A percentile compares a stretch with the other conserved stretches of the same genome.
phyloP scores from a whole-genome alignment of 2,329 filamentous ascomycete species.

The Nothophaeocryptopus gaeumannii region DNA sequence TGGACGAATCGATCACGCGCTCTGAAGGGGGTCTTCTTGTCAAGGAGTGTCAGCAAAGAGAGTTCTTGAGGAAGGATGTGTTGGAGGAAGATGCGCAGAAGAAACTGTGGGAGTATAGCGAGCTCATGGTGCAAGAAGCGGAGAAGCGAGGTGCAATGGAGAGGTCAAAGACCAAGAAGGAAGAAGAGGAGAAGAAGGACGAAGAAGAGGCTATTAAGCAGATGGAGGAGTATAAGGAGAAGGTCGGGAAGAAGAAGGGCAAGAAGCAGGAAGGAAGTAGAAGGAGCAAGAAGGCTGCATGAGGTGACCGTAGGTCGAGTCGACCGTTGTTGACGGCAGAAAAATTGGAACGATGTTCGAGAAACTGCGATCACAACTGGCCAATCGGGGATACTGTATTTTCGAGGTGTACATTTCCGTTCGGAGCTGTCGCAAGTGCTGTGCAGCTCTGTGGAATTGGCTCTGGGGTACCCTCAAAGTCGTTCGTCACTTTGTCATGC shows the following conservation, averaged over 20 bases:
- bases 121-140: slow-evolving; percentile 73
- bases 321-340: too few species aligned
- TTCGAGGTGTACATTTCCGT: too few species aligned
- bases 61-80: slow-evolving; percentile 69
- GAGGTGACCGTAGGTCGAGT: not conserved
- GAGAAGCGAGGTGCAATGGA: slow-evolving; percentile 75
- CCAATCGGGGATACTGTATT: too few species aligned
- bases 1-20: slow-evolving; percentile 71
- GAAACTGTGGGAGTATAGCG: slow-evolving; percentile 85
- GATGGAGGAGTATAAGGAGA: slow-evolving; percentile 34
- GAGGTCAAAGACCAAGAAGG: slow-evolving; percentile 58
- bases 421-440: too few species aligned
- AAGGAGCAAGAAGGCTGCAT: slow-evolving; percentile 28
- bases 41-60: slow-evolving; percentile 82
- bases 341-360: too few species aligned
- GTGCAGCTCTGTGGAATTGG: too few species aligned
- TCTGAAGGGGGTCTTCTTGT: slow-evolving; percentile 68
- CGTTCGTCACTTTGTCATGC: too few species aligned
- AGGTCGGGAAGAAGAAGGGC: slow-evolving; percentile 34
- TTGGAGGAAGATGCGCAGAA: slow-evolving; percentile 75
- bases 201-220: slow-evolving; percentile 33
- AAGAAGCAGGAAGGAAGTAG: slow-evolving; percentile 30
- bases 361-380: too few species aligned
- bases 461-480: too few species aligned
- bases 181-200: slow-evolving; percentile 38